Evolutionary conservation across 2,329 filamentous ascomycete genomes (phyloP).

Genomic region (Rhynchosporium graminicola): DNA sequence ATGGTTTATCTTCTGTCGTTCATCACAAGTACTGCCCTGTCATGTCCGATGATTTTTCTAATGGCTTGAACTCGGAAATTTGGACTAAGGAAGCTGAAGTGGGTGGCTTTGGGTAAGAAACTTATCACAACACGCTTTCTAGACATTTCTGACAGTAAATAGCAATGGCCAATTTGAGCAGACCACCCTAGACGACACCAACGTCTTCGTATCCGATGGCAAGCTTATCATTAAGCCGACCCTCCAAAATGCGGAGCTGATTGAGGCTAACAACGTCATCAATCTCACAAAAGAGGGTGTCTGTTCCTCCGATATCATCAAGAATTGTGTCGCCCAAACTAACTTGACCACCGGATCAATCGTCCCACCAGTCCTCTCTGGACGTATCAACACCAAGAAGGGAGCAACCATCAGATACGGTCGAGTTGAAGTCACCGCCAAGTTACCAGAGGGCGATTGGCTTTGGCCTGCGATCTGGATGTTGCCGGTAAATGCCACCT

Average conservation of each 20-base stretch:
- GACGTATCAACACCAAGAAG: slow-evolving; percentile 73
- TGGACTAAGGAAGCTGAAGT: slow-evolving; percentile 54
- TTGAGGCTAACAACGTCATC: slow-evolving; percentile 67
- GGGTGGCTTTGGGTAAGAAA: slow-evolving; percentile 48
- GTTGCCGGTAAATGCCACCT: slow-evolving; percentile 71
- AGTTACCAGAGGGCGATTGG: slow-evolving; percentile 78
- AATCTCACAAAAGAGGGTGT: slow-evolving; percentile 66
- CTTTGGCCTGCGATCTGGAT: slow-evolving; percentile 93
- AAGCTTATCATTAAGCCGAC: slow-evolving; percentile 76
- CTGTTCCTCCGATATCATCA: slow-evolving; percentile 63
- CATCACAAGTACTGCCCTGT: slow-evolving; percentile 65
- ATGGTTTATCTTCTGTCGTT: slow-evolving; percentile 70
- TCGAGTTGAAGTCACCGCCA: slow-evolving; percentile 76
- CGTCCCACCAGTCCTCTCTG: slow-evolving; percentile 76
- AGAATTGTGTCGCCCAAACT: slow-evolving; percentile 68
- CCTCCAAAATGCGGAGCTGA: slow-evolving; percentile 66
- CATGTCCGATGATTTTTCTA: slow-evolving; percentile 51
- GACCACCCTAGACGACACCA: slow-evolving; percentile 71
- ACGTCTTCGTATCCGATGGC: slow-evolving; percentile 71
- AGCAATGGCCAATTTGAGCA: slow-evolving; percentile 81
- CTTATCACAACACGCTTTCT: slow-evolving; percentile 52
- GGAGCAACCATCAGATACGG: slow-evolving; percentile 76
- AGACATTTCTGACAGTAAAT: slow-evolving; percentile 21
- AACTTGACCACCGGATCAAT: slow-evolving; percentile 78
- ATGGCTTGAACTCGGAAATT: slow-evolving; percentile 51